phyloP scores from a whole-genome alignment of 129 eudicot genomes.

The Gnaphalium uliginosum region DNA sequence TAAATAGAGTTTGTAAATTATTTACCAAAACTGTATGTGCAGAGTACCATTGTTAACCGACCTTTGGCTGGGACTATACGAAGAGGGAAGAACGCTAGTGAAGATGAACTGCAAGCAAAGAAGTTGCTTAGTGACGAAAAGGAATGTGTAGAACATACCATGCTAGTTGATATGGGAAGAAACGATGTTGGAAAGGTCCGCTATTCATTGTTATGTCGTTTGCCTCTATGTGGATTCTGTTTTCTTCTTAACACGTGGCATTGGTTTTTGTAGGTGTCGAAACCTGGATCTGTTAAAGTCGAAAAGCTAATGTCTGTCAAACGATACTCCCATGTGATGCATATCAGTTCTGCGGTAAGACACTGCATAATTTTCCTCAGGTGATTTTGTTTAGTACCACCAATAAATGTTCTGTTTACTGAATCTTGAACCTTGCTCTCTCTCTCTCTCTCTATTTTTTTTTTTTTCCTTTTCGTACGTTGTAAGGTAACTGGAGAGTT shows the following conservation, averaged over 20 bases:
- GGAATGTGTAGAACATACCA: conserved; percentile 73
- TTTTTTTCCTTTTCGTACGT: conserved; percentile 8
- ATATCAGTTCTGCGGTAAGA: conserved; percentile 88
- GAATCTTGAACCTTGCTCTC: too few relatives aligned
- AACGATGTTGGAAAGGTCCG: conserved; percentile 82
- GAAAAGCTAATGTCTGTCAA: conserved; percentile 79
- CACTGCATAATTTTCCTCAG: too few relatives aligned
- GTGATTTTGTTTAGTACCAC: too few relatives aligned
- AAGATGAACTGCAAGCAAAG: conserved; percentile 46
- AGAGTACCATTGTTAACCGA: conserved; percentile 63
- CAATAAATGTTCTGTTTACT: too few relatives aligned
- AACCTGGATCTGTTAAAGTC: conserved; percentile 74
- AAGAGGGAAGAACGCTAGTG: conserved; percentile 63
- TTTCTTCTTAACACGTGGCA: too few relatives aligned
- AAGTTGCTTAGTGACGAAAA: conserved; percentile 57
- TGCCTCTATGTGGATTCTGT: too few relatives aligned
- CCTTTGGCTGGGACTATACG: conserved; percentile 81
- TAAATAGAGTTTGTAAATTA: background rate
- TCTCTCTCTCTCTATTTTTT: too few relatives aligned
- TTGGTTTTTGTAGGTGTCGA: conserved; percentile 52
- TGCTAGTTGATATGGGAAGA: conserved; percentile 82
- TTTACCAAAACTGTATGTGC: background rate
- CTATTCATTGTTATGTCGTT: background rate
- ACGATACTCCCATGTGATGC: conserved; percentile 91
- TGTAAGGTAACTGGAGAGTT: conserved; percentile 73